Base-by-base conservation (phyloP, 257 asterid species). In the Coffea eugenioides region DNA sequence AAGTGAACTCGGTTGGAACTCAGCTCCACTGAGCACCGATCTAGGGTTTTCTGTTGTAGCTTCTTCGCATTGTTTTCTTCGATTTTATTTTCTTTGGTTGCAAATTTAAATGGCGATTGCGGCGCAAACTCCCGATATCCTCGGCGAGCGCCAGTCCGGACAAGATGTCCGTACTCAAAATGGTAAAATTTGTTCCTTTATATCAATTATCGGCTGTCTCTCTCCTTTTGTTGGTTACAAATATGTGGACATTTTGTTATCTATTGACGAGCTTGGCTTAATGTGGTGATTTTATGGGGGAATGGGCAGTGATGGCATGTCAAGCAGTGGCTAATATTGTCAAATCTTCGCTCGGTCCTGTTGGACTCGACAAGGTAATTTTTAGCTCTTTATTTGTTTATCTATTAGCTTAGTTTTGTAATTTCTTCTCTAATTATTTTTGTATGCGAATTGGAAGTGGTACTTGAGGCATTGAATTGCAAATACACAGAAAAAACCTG, bases 261-360 rank as follows among this genome's bases (percentile, higher is more conserved):
- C 45, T 21, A 10, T 43, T 51, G 23, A 48, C 68, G 4, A 52
- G 43, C 8, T 16, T 71, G 75, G 75, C 41, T 61, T 51, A 74
- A 10, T 74, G 43, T 67, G 45, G 69, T 67, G 72, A 62, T 81
- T 61, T 62, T 59, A 9, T 69, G 25, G 76, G 71, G 20, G 36
- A 82, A 56, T 21, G 66, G 65, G 85, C 89, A 96, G 99, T 94
- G 46, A 51, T 89, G 86, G 97, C 98, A 62, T 95, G 99, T 82
- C 96, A 90, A 81, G 98, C 99, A 6, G 84, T 95, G 61, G 97
- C 99, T 8, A 92, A 95, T 83, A 90, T 93, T 59, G 98, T 96
- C 75, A 96, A 96, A 82, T 92, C 99, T 20, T 96, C 98, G 2
- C 96, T 96, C 27, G 99, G 99, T 77, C 99, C 98, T 2, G 97